phyloP scores from a whole-genome alignment of 768 basidiomycete species.

The Royoungia palumana region DNA sequence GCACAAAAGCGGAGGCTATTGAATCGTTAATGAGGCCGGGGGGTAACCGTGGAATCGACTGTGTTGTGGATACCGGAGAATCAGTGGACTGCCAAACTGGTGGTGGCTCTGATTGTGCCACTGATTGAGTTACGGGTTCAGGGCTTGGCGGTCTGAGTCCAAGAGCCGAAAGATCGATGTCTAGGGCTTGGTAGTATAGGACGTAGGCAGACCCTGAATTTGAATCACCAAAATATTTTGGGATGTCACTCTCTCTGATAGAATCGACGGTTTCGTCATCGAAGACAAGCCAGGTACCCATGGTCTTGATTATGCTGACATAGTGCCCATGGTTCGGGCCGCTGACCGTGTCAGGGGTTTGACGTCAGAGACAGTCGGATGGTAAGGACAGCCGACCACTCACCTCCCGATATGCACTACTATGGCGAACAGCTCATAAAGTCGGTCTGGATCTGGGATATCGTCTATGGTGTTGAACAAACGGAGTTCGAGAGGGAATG shows the following conservation, averaged over 20 bases:
- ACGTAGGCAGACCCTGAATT: slow-evolving; percentile 90
- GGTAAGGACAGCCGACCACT: slow-evolving; percentile 36
- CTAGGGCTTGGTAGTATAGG: slow-evolving; percentile 92
- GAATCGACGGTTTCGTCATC: slow-evolving; percentile 92
- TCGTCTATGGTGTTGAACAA: slow-evolving; percentile 98
- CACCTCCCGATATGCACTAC: slow-evolving; percentile 99
- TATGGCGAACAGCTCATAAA: slow-evolving; percentile 94
- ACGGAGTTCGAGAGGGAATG: slow-evolving; percentile 91
- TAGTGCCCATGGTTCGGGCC: slow-evolving; percentile 99
- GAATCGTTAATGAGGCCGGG: slow-evolving; percentile 36
- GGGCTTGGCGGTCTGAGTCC: slow-evolving; percentile 50
- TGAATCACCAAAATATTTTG: slow-evolving; percentile 92
- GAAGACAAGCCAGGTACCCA: slow-evolving; percentile 84
- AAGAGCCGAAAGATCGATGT: slow-evolving; percentile 71
- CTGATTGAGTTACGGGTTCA: slow-evolving; percentile 17
- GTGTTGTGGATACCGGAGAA: slow-evolving; percentile 25
- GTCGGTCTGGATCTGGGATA: slow-evolving; percentile 81
- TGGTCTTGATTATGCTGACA: slow-evolving; percentile 87
- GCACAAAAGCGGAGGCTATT: slow-evolving; percentile 14
- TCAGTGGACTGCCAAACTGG: slow-evolving; percentile 17
- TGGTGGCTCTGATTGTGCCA: slow-evolving; percentile 12
- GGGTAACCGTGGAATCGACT: slow-evolving; percentile 30
- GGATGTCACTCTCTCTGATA: slow-evolving; percentile 86
- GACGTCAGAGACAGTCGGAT: slow-evolving; percentile 10
- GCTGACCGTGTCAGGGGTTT: slow-evolving; percentile 39